Percentiles rank a stretch among this genome's conserved stretches.
Conservation (phyloP, 2,329 filamentous ascomycete species). For the Sporothrix curviconia region DNA sequence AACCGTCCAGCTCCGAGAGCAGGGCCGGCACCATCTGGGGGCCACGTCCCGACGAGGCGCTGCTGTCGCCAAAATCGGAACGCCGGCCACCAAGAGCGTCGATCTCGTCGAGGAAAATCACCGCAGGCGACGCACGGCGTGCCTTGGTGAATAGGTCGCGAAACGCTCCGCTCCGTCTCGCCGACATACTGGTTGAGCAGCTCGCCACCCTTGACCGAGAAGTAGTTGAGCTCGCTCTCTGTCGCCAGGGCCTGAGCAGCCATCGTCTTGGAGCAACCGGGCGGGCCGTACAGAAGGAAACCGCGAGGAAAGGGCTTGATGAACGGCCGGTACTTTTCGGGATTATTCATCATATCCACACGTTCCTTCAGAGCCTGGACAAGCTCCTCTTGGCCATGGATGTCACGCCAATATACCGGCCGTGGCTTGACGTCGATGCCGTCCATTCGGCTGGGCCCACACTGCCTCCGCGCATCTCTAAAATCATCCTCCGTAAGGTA, state of each 20-base stretch:
- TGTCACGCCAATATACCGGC: constrained; percentile 77
- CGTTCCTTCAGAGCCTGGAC: constrained; percentile 55
- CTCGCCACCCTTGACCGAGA: constrained; percentile 89
- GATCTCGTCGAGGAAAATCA: constrained; percentile 97
- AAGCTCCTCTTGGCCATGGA: constrained; percentile 74
- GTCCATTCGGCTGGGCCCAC: constrained; percentile 80
- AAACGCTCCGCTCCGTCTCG: constrained; percentile 80
- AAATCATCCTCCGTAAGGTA: constrained; percentile 46
- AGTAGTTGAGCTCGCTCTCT: constrained; percentile 85
- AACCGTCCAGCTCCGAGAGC: constrained; percentile 93
- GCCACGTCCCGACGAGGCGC: constrained; percentile 36
- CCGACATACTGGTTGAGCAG: constrained; percentile 96
- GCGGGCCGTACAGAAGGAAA: constrained; percentile 82
- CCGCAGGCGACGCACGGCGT: constrained; percentile 75
- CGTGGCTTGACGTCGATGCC: constrained; percentile 85
- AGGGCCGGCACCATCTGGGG: constrained; percentile 85
- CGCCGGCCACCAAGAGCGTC: constrained; percentile 67
- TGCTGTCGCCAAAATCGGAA: constrained; percentile 37
- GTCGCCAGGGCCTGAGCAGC: constrained; percentile 87
- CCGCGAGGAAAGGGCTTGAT: constrained; percentile 57
- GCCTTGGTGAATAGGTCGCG: constrained; percentile 82
- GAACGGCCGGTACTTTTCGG: constrained; percentile 28
- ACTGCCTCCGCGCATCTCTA: constrained; percentile 56
- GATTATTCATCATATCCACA: constrained; percentile 33
- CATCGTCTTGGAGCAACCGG: constrained; percentile 91